phyloP scores from a whole-genome alignment of 2,329 filamentous ascomycete species.

The Fusarium bulbicola region DNA sequence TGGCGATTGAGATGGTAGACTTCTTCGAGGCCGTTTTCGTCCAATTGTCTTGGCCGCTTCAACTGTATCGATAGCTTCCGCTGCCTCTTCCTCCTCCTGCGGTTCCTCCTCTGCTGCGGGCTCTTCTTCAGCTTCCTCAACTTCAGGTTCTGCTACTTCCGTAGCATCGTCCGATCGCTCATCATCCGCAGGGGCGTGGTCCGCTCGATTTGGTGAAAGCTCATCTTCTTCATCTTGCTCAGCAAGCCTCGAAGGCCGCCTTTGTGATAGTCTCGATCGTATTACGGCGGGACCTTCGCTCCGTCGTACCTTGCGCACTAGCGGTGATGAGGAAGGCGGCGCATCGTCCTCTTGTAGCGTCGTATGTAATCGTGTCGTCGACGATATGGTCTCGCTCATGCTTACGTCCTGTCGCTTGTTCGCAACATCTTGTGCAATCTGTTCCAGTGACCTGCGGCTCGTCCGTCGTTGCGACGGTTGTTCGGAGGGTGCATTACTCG shows the following conservation, averaged over 20 bases:
- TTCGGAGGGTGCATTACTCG: slow-evolving; percentile 8
- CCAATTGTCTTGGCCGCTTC: slow-evolving; percentile 56
- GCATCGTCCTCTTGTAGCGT: slow-evolving; percentile 47
- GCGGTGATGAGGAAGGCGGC: slow-evolving; percentile 52
- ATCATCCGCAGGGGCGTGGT: slow-evolving; percentile 6
- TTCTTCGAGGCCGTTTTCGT: slow-evolving; percentile 54
- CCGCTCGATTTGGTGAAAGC: slow-evolving; percentile 45
- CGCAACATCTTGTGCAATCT: slow-evolving; percentile 57
- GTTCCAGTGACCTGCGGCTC: slow-evolving; percentile 28
- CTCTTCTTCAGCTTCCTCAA: slow-evolving; percentile 29
- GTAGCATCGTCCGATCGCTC: slow-evolving; percentile 18
- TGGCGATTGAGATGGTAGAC: slow-evolving; percentile 50
- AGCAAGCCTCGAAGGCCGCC: slow-evolving; percentile 31
- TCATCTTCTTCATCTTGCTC: slow-evolving; percentile 44
- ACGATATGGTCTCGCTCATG: slow-evolving; percentile 48
- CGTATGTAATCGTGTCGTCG: slow-evolving; percentile 55
- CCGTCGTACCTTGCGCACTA: slow-evolving; percentile 53
- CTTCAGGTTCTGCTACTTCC: slow-evolving; percentile 1
- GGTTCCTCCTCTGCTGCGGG: slow-evolving; percentile 32
- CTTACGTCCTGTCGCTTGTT: slow-evolving; percentile 57
- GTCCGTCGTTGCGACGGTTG: slow-evolving; percentile 21
- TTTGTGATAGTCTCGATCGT: slow-evolving; percentile 43
- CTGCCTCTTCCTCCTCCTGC: slow-evolving; percentile 41
- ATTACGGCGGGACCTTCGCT: slow-evolving; percentile 46
- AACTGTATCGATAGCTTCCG: slow-evolving; percentile 54